These are phyloP conservation scores for Myxozyma sirexii DNA, from an alignment of 805 yeast genomes.

Conservation along the genomic window DNA sequence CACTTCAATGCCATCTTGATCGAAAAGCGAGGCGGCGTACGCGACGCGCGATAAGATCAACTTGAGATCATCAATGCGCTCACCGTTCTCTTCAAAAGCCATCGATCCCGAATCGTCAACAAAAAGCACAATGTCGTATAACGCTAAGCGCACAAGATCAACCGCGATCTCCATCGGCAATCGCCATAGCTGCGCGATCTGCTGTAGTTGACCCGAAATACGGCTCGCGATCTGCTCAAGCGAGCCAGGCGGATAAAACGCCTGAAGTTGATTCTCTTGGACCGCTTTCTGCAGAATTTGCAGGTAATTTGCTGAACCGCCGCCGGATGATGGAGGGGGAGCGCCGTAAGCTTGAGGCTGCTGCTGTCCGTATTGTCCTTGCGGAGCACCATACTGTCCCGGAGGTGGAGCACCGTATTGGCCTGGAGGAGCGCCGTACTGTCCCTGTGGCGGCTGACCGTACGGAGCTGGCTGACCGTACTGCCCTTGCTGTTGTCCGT, in stretches of 20 bases:
- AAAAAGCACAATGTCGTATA: constrained; percentile 40
- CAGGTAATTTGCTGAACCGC: constrained; percentile 26
- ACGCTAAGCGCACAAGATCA: constrained; percentile 40
- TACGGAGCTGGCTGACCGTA: constrained; percentile 15
- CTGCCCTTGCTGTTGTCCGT: constrained; percentile 16
- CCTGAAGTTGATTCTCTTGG: constrained; percentile 38
- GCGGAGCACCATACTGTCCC: constrained; percentile 18
- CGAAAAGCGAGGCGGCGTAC: constrained; percentile 41
- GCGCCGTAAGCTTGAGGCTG: constrained; percentile 22
- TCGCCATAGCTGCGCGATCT: constrained; percentile 37
- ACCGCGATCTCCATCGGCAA: constrained; percentile 40
- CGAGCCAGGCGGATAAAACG: constrained; percentile 40
- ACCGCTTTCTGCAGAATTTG: constrained; percentile 34
- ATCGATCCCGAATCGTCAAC: constrained; percentile 43
- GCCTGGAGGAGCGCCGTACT: constrained; percentile 20
- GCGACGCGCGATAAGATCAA: constrained; percentile 39
- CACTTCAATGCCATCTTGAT: constrained; percentile 40
- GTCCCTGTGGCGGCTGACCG: constrained; percentile 23
- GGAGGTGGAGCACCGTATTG: constrained; percentile 24
- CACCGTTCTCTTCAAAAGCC: constrained; percentile 42
- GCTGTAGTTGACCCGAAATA: constrained; percentile 30
- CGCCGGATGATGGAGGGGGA: too few relatives aligned
- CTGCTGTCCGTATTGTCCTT: constrained; percentile 26
- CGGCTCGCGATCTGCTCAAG: constrained; percentile 38
- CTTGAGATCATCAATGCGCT: constrained; percentile 41